Evolutionary conservation across 805 yeast genomes (phyloP).

Genomic region (Yarrowia sp.): DNA sequence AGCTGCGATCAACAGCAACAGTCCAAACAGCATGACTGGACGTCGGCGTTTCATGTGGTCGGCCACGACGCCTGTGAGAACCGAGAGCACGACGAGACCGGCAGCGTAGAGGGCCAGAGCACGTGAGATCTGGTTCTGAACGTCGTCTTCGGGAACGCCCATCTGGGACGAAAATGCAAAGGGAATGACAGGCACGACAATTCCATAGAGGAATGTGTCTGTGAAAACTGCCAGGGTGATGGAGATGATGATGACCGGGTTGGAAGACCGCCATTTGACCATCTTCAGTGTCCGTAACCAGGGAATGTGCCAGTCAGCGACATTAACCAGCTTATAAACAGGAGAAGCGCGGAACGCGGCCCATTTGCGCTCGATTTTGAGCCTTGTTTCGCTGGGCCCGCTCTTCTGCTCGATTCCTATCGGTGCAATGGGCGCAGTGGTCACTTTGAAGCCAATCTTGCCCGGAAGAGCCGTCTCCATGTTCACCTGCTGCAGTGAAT

Average conservation of each 20-base stretch:
- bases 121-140: conserved; percentile 47
- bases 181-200: conserved; percentile 50
- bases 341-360: not conserved
- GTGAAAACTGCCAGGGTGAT: conserved; percentile 49
- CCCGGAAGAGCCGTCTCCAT: conserved; percentile 16
- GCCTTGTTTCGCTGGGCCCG: conserved; percentile 1
- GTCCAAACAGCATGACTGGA: conserved; percentile 48
- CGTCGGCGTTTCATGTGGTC: conserved; percentile 45
- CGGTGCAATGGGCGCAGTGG: conserved; percentile 11
- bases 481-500: not conserved
- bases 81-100: conserved; percentile 48
- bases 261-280: conserved; percentile 43
- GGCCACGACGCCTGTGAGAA: conserved; percentile 47
- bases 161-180: conserved; percentile 47
- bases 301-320: conserved; percentile 27
- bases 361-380: conserved; percentile 6
- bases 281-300: conserved; percentile 13
- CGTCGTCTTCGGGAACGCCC: conserved; percentile 45
- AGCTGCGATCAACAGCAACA: conserved; percentile 47
- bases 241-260: conserved; percentile 44
- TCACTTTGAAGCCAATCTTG: conserved; percentile 8
- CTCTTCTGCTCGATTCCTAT: conserved; percentile 6
- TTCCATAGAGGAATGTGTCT: conserved; percentile 49
- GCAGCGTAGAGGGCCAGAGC: conserved; percentile 49
- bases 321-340: not conserved